These are phyloP conservation scores for Podospora comata DNA, from an alignment of 495 filamentous ascomycete genomes.

Conservation along the genomic window DNA sequence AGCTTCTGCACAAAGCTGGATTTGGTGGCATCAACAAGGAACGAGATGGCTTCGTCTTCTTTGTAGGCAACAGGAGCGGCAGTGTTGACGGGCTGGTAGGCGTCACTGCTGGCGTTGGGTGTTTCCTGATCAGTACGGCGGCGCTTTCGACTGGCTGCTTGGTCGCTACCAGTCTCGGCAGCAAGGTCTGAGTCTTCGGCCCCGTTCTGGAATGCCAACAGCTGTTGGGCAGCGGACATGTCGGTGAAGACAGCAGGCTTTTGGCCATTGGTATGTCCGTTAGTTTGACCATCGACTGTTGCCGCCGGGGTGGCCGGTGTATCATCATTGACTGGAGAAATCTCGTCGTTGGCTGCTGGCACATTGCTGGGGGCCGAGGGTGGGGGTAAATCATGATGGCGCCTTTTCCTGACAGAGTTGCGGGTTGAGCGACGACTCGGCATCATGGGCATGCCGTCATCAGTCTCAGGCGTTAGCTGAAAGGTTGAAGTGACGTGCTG, in stretches of 20 bases:
- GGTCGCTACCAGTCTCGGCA: not conserved
- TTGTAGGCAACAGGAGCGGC: not conserved
- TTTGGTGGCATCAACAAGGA: not conserved
- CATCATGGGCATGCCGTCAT: not conserved
- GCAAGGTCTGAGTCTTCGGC: not conserved
- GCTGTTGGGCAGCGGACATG: not conserved
- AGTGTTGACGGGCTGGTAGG: not conserved
- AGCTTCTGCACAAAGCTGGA: not conserved
- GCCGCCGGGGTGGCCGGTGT: not conserved
- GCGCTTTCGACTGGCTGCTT: not conserved
- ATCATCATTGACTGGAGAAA: not conserved
- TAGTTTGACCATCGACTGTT: too few relatives aligned
- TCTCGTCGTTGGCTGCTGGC: not conserved
- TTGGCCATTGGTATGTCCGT: not conserved
- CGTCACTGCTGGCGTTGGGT: not conserved
- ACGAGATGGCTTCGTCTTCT: not conserved
- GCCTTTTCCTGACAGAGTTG: not conserved
- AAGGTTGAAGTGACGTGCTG: not conserved
- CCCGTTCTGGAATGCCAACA: not conserved
- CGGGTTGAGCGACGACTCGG: not conserved
- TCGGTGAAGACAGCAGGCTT: not conserved
- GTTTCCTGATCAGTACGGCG: not conserved
- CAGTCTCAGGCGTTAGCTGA: not conserved
- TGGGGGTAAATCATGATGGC: not conserved
- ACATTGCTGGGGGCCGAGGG: not conserved